phyloP scores from a whole-genome alignment of 139 green algal species.

The Chlamydomonas schloesseri region DNA sequence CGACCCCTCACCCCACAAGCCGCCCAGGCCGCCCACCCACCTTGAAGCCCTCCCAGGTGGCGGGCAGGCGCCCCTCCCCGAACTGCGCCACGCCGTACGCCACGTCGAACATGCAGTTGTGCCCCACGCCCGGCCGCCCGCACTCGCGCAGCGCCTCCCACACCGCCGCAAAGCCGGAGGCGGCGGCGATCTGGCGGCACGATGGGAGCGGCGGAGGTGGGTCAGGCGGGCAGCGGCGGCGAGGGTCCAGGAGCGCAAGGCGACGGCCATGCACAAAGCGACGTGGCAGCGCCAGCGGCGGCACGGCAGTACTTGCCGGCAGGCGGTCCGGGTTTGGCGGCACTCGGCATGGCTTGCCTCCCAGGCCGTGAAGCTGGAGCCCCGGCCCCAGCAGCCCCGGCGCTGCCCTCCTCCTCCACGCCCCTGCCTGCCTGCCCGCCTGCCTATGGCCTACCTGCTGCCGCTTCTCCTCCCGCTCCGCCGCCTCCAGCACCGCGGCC shows the following conservation, averaged over 20 bases:
- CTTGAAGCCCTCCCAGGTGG: conserved; percentile 59
- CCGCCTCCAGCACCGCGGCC: conserved; percentile 18
- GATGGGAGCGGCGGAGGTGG: not conserved
- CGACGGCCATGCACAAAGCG: no score
- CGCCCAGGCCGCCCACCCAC: not conserved
- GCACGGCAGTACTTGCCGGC: no score
- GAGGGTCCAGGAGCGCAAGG: not conserved
- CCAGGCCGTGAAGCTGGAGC: no score
- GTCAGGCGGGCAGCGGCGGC: not conserved
- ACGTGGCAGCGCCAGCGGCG: no score
- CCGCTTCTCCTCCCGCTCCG: not conserved
- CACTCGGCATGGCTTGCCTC: no score
- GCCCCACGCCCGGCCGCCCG: conserved; percentile 61
- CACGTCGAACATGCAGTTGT: conserved; percentile 81
- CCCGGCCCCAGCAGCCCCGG: no score
- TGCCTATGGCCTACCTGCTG: no score
- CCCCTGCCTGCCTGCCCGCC: no score
- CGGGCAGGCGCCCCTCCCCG: conserved; percentile 58
- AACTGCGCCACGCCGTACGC: conserved; percentile 68
- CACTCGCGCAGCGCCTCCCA: conserved; percentile 66
- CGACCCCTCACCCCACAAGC: not conserved
- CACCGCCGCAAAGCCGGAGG: conserved; percentile 64
- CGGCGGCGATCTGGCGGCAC: not conserved
- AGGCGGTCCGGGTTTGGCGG: no score
- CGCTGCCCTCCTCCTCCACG: no score